Conservation (phyloP, 371 early-diverging fungal genomes). For the Mucor irregularis region DNA sequence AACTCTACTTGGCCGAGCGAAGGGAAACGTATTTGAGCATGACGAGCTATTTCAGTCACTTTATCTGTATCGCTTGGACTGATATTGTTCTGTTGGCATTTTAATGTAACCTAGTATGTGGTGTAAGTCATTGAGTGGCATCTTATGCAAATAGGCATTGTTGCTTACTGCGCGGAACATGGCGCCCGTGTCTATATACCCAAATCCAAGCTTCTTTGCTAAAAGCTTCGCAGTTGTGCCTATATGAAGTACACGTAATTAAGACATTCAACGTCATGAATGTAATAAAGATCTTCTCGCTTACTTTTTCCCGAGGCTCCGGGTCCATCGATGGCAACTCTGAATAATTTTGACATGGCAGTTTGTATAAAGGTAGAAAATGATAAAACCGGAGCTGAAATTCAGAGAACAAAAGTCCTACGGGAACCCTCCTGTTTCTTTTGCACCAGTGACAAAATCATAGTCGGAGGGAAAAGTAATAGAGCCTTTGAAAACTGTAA, state of each 20-base stretch:
- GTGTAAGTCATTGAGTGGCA: background rate
- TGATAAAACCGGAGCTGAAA: background rate
- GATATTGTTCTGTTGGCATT: slow-evolving; percentile 45
- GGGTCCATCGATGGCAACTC: slow-evolving; percentile 93
- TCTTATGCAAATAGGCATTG: background rate
- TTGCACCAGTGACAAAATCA: too few species aligned
- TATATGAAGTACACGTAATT: too few species aligned
- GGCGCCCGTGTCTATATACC: slow-evolving; percentile 83
- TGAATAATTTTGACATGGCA: slow-evolving; percentile 56
- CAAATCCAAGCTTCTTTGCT: slow-evolving; percentile 72
- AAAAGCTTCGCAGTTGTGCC: slow-evolving; percentile 76
- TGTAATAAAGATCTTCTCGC: too few species aligned
- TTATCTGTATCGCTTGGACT: slow-evolving; percentile 31
- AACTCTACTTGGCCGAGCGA: slow-evolving; percentile 49
- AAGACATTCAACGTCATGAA: too few species aligned
- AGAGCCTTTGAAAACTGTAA: too few species aligned
- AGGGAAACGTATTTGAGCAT: slow-evolving; percentile 30
- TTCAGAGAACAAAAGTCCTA: too few species aligned
- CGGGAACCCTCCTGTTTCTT: too few species aligned
- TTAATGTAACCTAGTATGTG: slow-evolving; percentile 53
- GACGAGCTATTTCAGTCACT: slow-evolving; percentile 29
- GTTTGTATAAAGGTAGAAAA: background rate
- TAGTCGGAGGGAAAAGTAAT: too few species aligned
- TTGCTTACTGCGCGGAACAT: slow-evolving; percentile 62
- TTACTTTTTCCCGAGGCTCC: slow-evolving; percentile 93